Conservation (phyloP, 306 rosid genomes). For the Medicago arabica region DNA sequence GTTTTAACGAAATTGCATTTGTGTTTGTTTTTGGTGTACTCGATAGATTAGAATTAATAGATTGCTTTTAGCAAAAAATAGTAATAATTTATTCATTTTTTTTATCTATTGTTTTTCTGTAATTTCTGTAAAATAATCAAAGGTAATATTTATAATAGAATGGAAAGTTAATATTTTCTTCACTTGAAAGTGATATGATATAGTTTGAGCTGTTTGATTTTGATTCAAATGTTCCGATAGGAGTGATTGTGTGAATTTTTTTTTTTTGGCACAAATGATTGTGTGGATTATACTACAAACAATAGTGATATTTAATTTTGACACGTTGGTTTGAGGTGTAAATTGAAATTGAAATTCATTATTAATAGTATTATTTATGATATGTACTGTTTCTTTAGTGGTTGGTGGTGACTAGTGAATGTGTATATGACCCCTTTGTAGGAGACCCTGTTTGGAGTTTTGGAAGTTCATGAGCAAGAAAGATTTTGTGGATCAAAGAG, state of each 20-base stretch:
- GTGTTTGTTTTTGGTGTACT: too few relatives aligned
- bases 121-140: too few relatives aligned
- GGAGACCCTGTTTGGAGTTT: slow-evolving; percentile 30
- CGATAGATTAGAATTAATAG: too few relatives aligned
- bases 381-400: background rate
- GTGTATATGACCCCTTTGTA: background rate
- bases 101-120: too few relatives aligned
- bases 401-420: slow-evolving; percentile 16
- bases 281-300: background rate
- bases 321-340: slow-evolving; percentile 38
- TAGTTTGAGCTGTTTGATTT: background rate
- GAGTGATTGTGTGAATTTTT: background rate
- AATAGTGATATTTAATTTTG: background rate
- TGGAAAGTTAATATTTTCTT: too few relatives aligned
- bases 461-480: slow-evolving; percentile 42
- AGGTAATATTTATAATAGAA: too few relatives aligned
- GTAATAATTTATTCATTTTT: too few relatives aligned
- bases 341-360: background rate
- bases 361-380: background rate
- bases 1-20: too few relatives aligned
- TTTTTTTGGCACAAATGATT: background rate
- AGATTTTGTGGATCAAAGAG: slow-evolving; percentile 25
- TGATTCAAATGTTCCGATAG: background rate
- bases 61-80: too few relatives aligned
- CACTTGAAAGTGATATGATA: too few relatives aligned